Conservation (phyloP, 768 basidiomycete species). For the Punctularia strigosozonata region DNA sequence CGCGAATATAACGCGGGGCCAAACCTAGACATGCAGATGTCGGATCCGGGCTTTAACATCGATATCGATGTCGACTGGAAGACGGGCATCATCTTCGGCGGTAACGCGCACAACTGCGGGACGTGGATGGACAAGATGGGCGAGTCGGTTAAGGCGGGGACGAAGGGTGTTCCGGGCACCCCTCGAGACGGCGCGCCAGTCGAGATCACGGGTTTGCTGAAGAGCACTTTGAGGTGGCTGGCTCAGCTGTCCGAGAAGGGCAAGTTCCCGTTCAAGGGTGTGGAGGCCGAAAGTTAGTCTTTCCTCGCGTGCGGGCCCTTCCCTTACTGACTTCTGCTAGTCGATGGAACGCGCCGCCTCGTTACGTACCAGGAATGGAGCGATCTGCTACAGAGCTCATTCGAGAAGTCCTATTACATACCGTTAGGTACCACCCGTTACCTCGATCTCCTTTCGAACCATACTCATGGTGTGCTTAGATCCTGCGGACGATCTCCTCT, state of each 20-base stretch:
- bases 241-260: constrained; percentile 48
- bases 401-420: constrained; percentile 87
- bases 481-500: constrained; percentile 54
- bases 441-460: neutral
- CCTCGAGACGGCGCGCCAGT: constrained; percentile 93
- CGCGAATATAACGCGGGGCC: constrained; percentile 95
- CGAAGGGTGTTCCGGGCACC: constrained; percentile 91
- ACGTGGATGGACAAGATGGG: constrained; percentile 99
- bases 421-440: constrained; percentile 66
- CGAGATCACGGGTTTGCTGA: constrained; percentile 88
- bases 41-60: constrained; percentile 84
- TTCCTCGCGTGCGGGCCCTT: no score
- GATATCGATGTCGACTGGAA: constrained; percentile 92
- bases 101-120: constrained; percentile 77
- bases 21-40: constrained; percentile 97
- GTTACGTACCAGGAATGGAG: constrained; percentile 90
- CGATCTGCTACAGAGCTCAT: constrained; percentile 71
- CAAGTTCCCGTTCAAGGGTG: constrained; percentile 85
- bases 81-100: constrained; percentile 84
- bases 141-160: constrained; percentile 82
- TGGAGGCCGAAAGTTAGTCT: constrained; percentile 61
- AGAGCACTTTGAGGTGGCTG: constrained; percentile 90
- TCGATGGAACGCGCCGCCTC: constrained; percentile 51
- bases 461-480: constrained; percentile 30
- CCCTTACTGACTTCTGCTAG: no score